These are phyloP conservation scores for Arabidopsis lyrata DNA, from an alignment of 441 rosid species.

Conservation along the genomic window DNA sequence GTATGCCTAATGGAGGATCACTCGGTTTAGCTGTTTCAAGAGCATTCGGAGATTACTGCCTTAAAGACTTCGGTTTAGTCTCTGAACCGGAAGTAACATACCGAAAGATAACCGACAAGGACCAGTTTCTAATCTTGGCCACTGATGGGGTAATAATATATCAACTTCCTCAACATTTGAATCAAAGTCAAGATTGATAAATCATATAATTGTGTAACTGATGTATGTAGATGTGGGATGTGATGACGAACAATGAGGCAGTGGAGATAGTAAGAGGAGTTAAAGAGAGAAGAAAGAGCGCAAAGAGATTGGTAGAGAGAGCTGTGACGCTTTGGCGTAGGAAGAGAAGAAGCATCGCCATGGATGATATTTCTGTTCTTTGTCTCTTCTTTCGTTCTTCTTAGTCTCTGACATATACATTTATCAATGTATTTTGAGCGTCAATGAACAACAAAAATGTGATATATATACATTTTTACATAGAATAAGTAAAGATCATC, in stretches of 20 bases:
- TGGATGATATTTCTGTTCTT: slow-evolving; percentile 89
- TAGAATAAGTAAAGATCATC: slow-evolving; percentile 62
- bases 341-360: slow-evolving; percentile 70
- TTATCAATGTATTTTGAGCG: slow-evolving; percentile 26
- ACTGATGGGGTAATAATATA: slow-evolving; percentile 80
- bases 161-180: not conserved
- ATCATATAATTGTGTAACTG: not conserved
- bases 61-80: slow-evolving; percentile 89
- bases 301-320: slow-evolving; percentile 70
- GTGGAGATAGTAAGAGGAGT: slow-evolving; percentile 71
- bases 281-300: slow-evolving; percentile 62
- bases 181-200: not conserved
- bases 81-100: slow-evolving; percentile 79
- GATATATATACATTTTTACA: slow-evolving; percentile 20
- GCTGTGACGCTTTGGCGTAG: slow-evolving; percentile 77
- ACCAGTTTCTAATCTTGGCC: slow-evolving; percentile 82
- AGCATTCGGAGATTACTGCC: slow-evolving; percentile 88
- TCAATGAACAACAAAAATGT: slow-evolving; percentile 21
- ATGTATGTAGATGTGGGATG: slow-evolving; percentile 83
- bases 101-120: slow-evolving; percentile 62
- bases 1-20: slow-evolving; percentile 68
- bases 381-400: slow-evolving; percentile 76
- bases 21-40: slow-evolving; percentile 91
- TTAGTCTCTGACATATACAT: not conserved
- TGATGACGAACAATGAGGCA: slow-evolving; percentile 79